Evolutionary conservation across 2,329 filamentous ascomycete species (phyloP).

Genomic region (Sphaceloma murrayae): DNA sequence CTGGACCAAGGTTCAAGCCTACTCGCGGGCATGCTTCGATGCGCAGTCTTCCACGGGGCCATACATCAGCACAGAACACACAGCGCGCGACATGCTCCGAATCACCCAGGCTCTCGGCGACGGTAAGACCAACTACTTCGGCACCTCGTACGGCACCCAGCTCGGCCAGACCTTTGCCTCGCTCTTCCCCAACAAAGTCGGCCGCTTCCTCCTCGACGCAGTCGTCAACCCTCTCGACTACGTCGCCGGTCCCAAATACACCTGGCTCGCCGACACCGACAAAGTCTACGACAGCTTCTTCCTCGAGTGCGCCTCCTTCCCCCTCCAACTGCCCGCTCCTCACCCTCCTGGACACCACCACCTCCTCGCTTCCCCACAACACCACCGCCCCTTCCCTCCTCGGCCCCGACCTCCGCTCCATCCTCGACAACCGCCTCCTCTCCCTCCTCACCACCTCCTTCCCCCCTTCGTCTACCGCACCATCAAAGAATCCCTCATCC

Average conservation of each 20-base stretch:
- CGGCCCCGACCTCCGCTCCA: neutral
- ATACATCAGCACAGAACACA: slow-evolving; percentile 39
- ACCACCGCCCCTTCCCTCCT: neutral
- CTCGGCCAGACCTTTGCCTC: slow-evolving; percentile 35
- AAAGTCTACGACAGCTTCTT: slow-evolving; percentile 39
- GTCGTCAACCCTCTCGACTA: slow-evolving; percentile 37
- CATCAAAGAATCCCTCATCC: neutral
- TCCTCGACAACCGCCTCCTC: neutral
- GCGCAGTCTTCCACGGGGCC: slow-evolving; percentile 29
- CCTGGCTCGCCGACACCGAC: slow-evolving; percentile 27
- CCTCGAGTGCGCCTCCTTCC: slow-evolving; percentile 32
- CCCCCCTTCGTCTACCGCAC: neutral
- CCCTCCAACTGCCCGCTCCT: slow-evolving; percentile 31
- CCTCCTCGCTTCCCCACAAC: neutral
- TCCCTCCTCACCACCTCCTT: neutral
- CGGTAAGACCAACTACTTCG: slow-evolving; percentile 36
- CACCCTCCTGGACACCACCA: slow-evolving; percentile 30
- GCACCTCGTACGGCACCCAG: slow-evolving; percentile 42
- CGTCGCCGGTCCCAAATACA: slow-evolving; percentile 19
- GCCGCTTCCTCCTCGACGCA: slow-evolving; percentile 36
- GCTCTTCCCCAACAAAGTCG: slow-evolving; percentile 33
- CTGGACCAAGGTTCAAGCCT: slow-evolving; percentile 35
- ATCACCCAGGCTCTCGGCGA: slow-evolving; percentile 34
- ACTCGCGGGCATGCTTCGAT: slow-evolving; percentile 24
- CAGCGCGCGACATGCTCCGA: slow-evolving; percentile 42